phyloP scores from a whole-genome alignment of 2,329 filamentous ascomycete genomes.

The Pyrenophora tritici-repentis region DNA sequence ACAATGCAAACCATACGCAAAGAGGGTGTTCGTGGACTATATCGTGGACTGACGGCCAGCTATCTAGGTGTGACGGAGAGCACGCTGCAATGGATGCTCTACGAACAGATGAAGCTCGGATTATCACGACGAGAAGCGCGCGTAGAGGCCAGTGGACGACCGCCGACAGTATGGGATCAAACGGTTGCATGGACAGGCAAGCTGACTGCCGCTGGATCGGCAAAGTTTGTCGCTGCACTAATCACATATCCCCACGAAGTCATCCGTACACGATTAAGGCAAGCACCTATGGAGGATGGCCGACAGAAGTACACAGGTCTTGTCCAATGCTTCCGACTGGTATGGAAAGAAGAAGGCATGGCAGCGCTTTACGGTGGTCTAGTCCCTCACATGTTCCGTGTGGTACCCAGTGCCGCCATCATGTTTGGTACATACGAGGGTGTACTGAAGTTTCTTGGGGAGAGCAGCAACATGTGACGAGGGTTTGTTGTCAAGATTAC shows the following conservation, averaged over 20 bases:
- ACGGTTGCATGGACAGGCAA: slow-evolving; percentile 80
- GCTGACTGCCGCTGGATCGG: slow-evolving; percentile 75
- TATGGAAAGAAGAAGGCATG: slow-evolving; percentile 88
- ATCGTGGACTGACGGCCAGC: slow-evolving; percentile 87
- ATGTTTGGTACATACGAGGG: slow-evolving; percentile 87
- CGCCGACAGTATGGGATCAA: slow-evolving; percentile 72
- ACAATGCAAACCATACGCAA: slow-evolving; percentile 78
- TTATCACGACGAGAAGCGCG: slow-evolving; percentile 67
- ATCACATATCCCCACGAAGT: slow-evolving; percentile 93
- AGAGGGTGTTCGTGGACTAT: slow-evolving; percentile 81
- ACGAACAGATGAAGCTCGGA: slow-evolving; percentile 86
- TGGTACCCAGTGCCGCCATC: slow-evolving; percentile 89
- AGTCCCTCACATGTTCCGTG: slow-evolving; percentile 87
- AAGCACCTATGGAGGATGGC: slow-evolving; percentile 75
- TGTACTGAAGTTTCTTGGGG: slow-evolving; percentile 55
- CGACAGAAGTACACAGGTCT: slow-evolving; percentile 86
- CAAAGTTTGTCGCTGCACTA: slow-evolving; percentile 83
- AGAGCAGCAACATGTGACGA: slow-evolving; percentile 47
- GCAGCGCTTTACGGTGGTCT: slow-evolving; percentile 86
- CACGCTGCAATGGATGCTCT: slow-evolving; percentile 90
- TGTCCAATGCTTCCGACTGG: slow-evolving; percentile 82
- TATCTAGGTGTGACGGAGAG: slow-evolving; percentile 91
- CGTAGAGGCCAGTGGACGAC: slow-evolving; percentile 60
- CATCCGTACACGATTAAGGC: slow-evolving; percentile 80
- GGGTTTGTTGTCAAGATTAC: background rate